Evolutionary conservation across 1,284 basidiomycete species (phyloP).

Genomic region (Boletus smithii): DNA sequence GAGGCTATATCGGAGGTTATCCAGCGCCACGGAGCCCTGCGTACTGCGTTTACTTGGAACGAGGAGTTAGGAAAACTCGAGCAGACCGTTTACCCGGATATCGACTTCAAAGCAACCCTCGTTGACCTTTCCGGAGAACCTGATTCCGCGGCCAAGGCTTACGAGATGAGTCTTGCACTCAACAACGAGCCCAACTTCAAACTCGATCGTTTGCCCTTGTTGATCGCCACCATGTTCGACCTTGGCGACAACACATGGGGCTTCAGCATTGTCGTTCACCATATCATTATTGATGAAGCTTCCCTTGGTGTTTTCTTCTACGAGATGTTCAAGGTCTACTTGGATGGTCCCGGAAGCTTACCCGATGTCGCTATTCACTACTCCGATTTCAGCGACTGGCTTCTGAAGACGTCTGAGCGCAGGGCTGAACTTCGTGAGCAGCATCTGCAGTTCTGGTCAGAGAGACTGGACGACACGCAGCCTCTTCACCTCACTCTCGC

Average conservation of each 20-base stretch:
- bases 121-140: constrained; percentile 25
- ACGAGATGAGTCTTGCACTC: constrained; percentile 26
- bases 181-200: constrained; percentile 27
- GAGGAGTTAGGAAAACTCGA: constrained; percentile 26
- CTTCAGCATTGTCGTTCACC: constrained; percentile 27
- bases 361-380: constrained; percentile 27
- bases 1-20: constrained; percentile 25
- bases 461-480: constrained; percentile 19
- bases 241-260: constrained; percentile 24
- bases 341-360: constrained; percentile 23
- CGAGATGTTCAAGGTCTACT: constrained; percentile 27
- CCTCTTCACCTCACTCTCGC: constrained; percentile 29
- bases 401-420: constrained; percentile 27
- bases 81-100: constrained; percentile 26
- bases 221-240: constrained; percentile 24
- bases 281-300: constrained; percentile 28
- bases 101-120: constrained; percentile 16
- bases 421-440: constrained; percentile 21
- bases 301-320: constrained; percentile 30
- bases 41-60: constrained; percentile 30
- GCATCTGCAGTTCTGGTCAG: constrained; percentile 27
- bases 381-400: constrained; percentile 31
- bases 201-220: constrained; percentile 21
- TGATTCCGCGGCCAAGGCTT: constrained; percentile 24
- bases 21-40: constrained; percentile 26